Evolutionary conservation across 306 rosid genomes (phyloP), one percentile per base, ranked within the genome.

Genomic region (Dicorynia guianensis): DNA sequence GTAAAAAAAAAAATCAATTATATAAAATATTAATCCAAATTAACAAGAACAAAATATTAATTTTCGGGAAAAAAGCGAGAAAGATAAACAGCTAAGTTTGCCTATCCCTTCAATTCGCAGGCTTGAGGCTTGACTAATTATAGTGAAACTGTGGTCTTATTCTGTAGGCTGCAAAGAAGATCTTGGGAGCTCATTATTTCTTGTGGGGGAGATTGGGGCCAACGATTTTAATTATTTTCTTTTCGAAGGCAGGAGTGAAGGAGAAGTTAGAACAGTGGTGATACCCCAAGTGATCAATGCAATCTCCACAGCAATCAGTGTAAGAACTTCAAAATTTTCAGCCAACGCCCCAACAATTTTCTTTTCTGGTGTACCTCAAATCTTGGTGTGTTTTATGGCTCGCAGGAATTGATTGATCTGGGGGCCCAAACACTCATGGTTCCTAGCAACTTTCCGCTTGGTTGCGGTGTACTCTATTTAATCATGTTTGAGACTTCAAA

Each of bases 401-500:
- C 30, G 2, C 30, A 25, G 30, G 30, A 25, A 25, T 25, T 25
- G 30, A 25, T 88, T 64, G 49, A 69, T 56, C 8, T 83, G 30
- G 85, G 93, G 52, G 90, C 88, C n/a, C 59, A 63, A n/a, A 88
- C 78, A 5, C 52, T 88, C 3, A 10, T 88, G 59, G 85, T 88
- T 18, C 90, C 90, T 6, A 90, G 93, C 15, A 86, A 73, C 77
- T 62, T 73, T 0, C 90, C 90, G 66, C 1, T 85, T 1, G 93
- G 88, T 36, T 85, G 93, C 57, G 18, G 0, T 43, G 25, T 70
- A 30, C 0, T 12, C 0, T 86, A 69, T 75, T 80, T 88, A 81
- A 76, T 86, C 33, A 0, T 0, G 0, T 86, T 79, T 46, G 58
- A 69, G 55, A 86, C 84, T 2, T 8, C 11, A 10, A 60, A 74